These are phyloP conservation scores for Pythium monospermum DNA, from an alignment of 352 stramenopile species.

Conservation along the genomic window DNA sequence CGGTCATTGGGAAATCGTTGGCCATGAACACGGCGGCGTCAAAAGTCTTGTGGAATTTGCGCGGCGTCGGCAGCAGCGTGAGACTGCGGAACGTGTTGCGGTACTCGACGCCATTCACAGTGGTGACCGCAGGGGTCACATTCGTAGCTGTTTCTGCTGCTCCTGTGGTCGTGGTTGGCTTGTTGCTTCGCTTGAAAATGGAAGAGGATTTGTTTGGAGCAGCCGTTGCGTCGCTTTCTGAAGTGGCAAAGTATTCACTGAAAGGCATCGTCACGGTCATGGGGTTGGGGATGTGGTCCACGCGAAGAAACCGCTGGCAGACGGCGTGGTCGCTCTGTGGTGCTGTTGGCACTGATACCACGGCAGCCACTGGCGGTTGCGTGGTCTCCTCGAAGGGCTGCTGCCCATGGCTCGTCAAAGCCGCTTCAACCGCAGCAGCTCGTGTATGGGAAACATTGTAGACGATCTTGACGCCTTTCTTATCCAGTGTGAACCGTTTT, in stretches of 20 bases:
- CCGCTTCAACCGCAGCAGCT: slow-evolving; percentile 5
- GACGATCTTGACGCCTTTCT: slow-evolving; percentile 51
- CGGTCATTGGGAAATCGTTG: slow-evolving; percentile 66
- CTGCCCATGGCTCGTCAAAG: background rate
- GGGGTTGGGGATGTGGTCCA: slow-evolving; percentile 64
- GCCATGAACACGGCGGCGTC: slow-evolving; percentile 78
- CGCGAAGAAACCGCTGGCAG: slow-evolving; percentile 44
- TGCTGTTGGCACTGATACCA: slow-evolving; percentile 1
- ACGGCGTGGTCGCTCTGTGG: slow-evolving; percentile 43
- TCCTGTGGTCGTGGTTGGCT: background rate
- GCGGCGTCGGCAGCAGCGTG: slow-evolving; percentile 44
- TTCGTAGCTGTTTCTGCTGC: background rate
- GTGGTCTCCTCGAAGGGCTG: slow-evolving; percentile 1
- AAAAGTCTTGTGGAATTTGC: slow-evolving; percentile 55
- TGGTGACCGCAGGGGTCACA: background rate
- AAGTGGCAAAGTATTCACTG: slow-evolving; percentile 49
- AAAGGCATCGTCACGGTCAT: slow-evolving; percentile 64
- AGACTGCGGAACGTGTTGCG: slow-evolving; percentile 64
- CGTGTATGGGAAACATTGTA: slow-evolving; percentile 55
- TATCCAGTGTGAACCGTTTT: slow-evolving; percentile 55
- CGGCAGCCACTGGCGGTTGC: background rate
- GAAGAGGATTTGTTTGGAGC: slow-evolving; percentile 27
- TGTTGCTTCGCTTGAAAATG: slow-evolving; percentile 43
- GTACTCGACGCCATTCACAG: slow-evolving; percentile 11
- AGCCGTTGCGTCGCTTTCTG: background rate